Evolutionary conservation across 164 flowering plant genomes (phyloP).

Genomic region (Taxillus chinensis): DNA sequence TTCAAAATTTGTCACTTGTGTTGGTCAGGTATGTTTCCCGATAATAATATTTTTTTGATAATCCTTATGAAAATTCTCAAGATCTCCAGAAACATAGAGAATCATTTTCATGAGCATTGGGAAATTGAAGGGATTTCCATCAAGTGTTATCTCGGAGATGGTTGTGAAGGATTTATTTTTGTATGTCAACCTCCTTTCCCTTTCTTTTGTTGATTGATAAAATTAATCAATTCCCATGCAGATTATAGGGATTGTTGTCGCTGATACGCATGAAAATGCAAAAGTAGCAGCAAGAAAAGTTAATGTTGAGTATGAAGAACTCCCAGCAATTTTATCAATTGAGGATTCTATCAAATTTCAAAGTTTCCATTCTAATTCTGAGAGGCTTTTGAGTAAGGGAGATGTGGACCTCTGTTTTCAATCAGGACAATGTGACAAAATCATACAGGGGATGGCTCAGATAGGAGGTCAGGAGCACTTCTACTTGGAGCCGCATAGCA

Average conservation of each 20-base stretch:
- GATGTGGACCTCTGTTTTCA: conserved; percentile 73
- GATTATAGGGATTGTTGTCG: conserved; percentile 87
- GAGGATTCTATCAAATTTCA: conserved; percentile 55
- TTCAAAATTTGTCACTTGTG: conserved; percentile 73
- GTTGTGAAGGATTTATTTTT: no score
- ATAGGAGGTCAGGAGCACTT: conserved; percentile 97
- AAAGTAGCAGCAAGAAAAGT: conserved; percentile 70
- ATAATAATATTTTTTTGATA: background rate
- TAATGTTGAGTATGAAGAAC: conserved; percentile 70
- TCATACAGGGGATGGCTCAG: conserved; percentile 81
- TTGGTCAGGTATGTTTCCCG: conserved; percentile 65
- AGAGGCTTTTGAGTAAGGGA: conserved; percentile 53
- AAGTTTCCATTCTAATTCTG: conserved; percentile 71
- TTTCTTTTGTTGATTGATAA: no score
- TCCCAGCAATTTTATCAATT: conserved; percentile 72
- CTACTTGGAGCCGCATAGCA: conserved; percentile 79
- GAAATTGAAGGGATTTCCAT: no score
- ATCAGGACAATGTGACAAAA: conserved; percentile 56
- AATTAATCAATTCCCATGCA: conserved; percentile 15
- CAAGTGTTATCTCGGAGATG: no score
- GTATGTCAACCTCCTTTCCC: no score
- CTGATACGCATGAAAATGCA: conserved; percentile 93
- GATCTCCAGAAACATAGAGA: no score
- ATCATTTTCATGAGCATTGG: no score
- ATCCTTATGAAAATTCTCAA: no score